Base-by-base conservation (phyloP, 1,284 basidiomycete genomes). In the Butyriboletus appendiculatus region DNA sequence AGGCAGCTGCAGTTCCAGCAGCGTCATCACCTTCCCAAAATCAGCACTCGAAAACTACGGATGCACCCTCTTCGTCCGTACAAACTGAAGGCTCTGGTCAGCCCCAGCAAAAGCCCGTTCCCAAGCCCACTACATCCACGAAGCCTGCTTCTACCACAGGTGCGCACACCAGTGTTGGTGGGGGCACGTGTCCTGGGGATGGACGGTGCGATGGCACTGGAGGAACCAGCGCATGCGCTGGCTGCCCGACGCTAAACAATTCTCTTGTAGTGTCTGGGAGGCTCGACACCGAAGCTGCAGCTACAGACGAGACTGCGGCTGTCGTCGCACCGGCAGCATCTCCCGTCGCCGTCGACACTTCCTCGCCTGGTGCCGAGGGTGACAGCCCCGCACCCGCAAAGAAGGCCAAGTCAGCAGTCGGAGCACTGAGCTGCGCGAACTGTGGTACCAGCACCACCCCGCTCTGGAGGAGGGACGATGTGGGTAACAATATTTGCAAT, bases 181-280 rank as follows among this genome's bases (percentile, higher is more conserved):
- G 79, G 46, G 91, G 94, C 46, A 94, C 94, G 18, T 98, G 95
- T 72, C 95, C 95, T 7, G 95, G 95, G 55, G 95, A 96, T 73
- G 95, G 95, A 37, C 84, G 92, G 61, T 98, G 95, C 75, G 93
- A 98, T 74, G 95, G 95, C 59, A 94, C 92, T 30, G 95, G 95
- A 63, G 95, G 95, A 56, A 87, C 92, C 62, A 85, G 85, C 56
- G 89, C 91, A 59, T 98, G 95, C 71, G 85, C 89, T 61, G 95
- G 95, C 41, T 97, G 95, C 72, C 95, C 95, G 12, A 94, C 94
- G 39, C 94, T 86, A 76, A 98, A 97, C 79, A 97, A 97, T 69
- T 81, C 81, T 50, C 71, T 82, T 56, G 73, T 72, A 59, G 72
- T 75, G 26, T 67, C 74, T 60, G 76, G 77, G 59, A 74, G 76